Percentiles rank a stretch among this genome's conserved stretches.
phyloP scores from a whole-genome alignment of 2,329 filamentous ascomycete genomes.

The Fusarium sp. region DNA sequence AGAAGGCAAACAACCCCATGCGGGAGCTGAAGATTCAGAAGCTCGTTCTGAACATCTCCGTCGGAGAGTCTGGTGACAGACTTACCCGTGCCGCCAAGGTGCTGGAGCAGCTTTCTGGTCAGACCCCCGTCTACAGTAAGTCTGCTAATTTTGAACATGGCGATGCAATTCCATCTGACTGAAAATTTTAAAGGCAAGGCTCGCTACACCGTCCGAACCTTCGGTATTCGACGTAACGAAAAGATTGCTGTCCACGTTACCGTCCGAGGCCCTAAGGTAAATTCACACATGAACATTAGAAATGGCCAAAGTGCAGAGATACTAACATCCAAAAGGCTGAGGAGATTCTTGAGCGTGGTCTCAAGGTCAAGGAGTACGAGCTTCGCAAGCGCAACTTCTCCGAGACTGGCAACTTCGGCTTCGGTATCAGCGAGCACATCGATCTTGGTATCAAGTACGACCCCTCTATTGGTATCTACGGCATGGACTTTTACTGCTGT shows the following conservation, averaged over 20 bases:
- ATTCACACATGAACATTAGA: neutral
- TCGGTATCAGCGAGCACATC: constrained; percentile 99
- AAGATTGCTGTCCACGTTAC: constrained; percentile 99
- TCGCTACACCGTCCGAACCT: constrained; percentile 99
- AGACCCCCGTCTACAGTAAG: constrained; percentile 99
- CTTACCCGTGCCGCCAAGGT: constrained; percentile 99
- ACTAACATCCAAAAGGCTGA: constrained; percentile 71
- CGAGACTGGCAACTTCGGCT: constrained; percentile 99
- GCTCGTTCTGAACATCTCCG: constrained; percentile 99
- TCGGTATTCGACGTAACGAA: constrained; percentile 99
- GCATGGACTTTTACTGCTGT: constrained; percentile 99
- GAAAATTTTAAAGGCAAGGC: constrained; percentile 79
- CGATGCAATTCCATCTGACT: constrained; percentile 29
- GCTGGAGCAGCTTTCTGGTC: constrained; percentile 98
- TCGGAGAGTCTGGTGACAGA: constrained; percentile 99
- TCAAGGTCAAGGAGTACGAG: constrained; percentile 99
- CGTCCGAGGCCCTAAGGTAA: constrained; percentile 88
- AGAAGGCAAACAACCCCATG: constrained; percentile 98
- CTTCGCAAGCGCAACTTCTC: constrained; percentile 99
- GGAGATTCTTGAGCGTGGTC: constrained; percentile 99
- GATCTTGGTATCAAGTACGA: constrained; percentile 99
- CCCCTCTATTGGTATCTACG: constrained; percentile 97
- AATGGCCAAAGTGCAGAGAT: neutral
- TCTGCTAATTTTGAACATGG: constrained; percentile 36
- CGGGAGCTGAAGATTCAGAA: constrained; percentile 99